These are phyloP conservation scores for Fraxinus angustifolia DNA, from an alignment of 305 asterid species.

Conservation along the genomic window DNA sequence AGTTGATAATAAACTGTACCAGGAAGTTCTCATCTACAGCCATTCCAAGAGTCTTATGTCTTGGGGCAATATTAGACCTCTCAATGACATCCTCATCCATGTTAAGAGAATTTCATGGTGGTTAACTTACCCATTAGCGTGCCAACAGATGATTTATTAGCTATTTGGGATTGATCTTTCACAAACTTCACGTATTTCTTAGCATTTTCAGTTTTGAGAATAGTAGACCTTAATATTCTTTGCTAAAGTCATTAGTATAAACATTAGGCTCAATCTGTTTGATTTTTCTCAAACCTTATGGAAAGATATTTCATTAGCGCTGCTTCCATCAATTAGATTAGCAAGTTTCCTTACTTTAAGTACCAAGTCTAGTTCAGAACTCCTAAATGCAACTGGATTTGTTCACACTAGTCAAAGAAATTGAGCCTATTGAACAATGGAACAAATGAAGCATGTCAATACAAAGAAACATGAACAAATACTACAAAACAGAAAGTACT, in stretches of 20 bases:
- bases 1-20: not conserved
- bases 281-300: not conserved
- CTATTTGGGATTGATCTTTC: not conserved
- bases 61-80: not conserved
- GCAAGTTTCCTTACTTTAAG: not conserved
- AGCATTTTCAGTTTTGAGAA: not conserved
- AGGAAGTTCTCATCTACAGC: too few relatives aligned
- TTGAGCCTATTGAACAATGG: not conserved
- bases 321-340: not conserved
- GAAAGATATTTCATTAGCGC: not conserved
- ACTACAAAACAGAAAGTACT: not conserved
- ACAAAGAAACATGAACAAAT: not conserved
- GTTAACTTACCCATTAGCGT: not conserved
- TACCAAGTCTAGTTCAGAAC: not conserved
- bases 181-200: not conserved
- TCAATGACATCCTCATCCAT: not conserved
- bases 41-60: not conserved
- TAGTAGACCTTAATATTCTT: not conserved
- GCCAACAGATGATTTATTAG: not conserved
- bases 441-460: not conserved
- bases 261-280: not conserved
- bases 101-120: not conserved
- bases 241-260: not conserved
- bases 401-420: not conserved
- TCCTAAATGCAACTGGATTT: not conserved